Conservation (phyloP, 2,329 filamentous ascomycete species). For the Saccharata proteae region DNA sequence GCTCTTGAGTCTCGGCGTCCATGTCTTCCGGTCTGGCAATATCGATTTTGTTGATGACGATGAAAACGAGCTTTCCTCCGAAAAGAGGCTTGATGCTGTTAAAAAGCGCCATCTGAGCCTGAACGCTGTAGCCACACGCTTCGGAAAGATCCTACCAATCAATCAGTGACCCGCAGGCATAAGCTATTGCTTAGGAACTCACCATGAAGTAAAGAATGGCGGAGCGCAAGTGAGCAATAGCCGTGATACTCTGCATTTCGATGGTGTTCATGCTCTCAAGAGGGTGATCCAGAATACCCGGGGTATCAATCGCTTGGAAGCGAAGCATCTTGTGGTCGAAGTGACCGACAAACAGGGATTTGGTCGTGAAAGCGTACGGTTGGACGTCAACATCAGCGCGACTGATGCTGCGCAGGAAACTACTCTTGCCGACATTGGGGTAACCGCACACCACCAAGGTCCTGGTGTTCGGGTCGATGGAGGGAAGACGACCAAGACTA, state of each 20-base stretch:
- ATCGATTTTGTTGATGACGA: slow-evolving; percentile 98
- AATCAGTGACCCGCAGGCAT: too few species aligned
- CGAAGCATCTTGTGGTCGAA: slow-evolving; percentile 91
- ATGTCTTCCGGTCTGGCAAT: slow-evolving; percentile 79
- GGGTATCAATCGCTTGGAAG: slow-evolving; percentile 91
- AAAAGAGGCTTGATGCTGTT: slow-evolving; percentile 95
- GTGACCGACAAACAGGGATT: slow-evolving; percentile 92
- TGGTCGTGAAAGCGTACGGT: slow-evolving; percentile 97
- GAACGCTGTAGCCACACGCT: slow-evolving; percentile 89
- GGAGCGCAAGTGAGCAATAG: slow-evolving; percentile 89
- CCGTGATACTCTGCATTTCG: slow-evolving; percentile 97
- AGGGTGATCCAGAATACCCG: slow-evolving; percentile 94
- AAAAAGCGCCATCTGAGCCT: slow-evolving; percentile 89
- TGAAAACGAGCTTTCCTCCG: slow-evolving; percentile 91
- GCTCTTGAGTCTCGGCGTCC: slow-evolving; percentile 61
- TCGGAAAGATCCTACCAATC: slow-evolving; percentile 94
- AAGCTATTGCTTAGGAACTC: too few species aligned
- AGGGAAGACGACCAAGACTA: slow-evolving; percentile 91
- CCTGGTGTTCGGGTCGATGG: slow-evolving; percentile 96
- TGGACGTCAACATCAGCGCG: slow-evolving; percentile 94
- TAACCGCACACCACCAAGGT: slow-evolving; percentile 96
- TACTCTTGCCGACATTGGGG: slow-evolving; percentile 95
- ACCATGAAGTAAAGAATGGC: slow-evolving; percentile 98
- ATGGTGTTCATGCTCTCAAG: slow-evolving; percentile 99
- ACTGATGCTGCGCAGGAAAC: slow-evolving; percentile 84